Percentiles rank a stretch among this genome's conserved stretches.
These are phyloP conservation scores for Albugo candida DNA, from an alignment of 352 stramenopile genomes.

Conservation along the genomic window DNA sequence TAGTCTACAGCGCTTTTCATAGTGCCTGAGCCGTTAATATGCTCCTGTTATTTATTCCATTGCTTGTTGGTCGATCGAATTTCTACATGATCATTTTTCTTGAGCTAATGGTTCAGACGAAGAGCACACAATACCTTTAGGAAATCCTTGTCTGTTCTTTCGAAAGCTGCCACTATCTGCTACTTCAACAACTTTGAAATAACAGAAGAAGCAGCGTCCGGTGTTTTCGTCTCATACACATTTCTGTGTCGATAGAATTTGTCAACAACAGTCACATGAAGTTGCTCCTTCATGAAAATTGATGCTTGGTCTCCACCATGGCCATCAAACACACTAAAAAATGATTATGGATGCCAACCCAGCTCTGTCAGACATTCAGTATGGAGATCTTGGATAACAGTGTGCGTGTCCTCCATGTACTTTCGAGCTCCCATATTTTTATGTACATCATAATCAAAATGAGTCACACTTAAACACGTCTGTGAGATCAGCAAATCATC, in stretches of 20 bases:
- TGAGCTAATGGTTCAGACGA: no score
- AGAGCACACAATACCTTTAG: no score
- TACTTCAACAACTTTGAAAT: no score
- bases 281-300: constrained; percentile 63
- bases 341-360: constrained; percentile 74
- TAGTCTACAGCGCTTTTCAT: no score
- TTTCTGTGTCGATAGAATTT: constrained; percentile 12
- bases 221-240: no score
- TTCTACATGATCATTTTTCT: no score
- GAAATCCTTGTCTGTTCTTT: no score
- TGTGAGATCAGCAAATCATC: constrained; percentile 92
- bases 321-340: constrained; percentile 93
- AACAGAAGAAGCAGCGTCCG: no score
- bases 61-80: no score
- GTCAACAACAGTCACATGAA: constrained; percentile 49
- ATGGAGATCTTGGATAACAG: constrained; percentile 84
- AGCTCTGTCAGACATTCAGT: constrained; percentile 29
- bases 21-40: no score
- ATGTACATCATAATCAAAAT: constrained; percentile 91
- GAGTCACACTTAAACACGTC: constrained; percentile 92
- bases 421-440: constrained; percentile 86
- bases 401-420: constrained; percentile 92
- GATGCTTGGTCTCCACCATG: constrained; percentile 89
- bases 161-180: no score
- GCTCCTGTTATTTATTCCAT: no score